phyloP scores from a whole-genome alignment of 495 filamentous ascomycete species.

The Tirmania nivea region DNA sequence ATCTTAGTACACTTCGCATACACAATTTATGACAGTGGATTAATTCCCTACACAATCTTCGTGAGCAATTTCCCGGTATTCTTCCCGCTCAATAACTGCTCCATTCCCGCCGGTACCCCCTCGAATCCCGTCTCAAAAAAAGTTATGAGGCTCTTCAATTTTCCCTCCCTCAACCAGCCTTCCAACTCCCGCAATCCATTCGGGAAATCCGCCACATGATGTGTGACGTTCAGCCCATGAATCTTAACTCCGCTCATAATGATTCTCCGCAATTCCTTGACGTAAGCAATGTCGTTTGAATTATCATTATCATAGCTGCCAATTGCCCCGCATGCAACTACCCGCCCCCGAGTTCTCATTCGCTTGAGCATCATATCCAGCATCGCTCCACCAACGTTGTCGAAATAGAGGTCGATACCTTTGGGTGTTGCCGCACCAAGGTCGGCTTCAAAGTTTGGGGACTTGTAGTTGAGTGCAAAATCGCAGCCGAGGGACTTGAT shows the following conservation, averaged over 20 bases:
- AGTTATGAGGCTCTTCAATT: constrained; percentile 33
- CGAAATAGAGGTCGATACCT: constrained; percentile 45
- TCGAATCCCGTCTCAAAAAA: constrained; percentile 33
- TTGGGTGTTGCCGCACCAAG: constrained; percentile 38
- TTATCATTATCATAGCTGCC: constrained; percentile 25
- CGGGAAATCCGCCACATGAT: constrained; percentile 25
- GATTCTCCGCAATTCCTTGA: constrained; percentile 30
- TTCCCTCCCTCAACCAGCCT: constrained; percentile 31
- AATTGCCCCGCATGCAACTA: constrained; percentile 40
- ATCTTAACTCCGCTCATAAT: constrained; percentile 31
- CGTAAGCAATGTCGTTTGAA: constrained; percentile 18
- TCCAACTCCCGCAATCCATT: constrained; percentile 27
- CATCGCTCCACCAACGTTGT: constrained; percentile 50
- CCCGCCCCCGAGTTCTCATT: constrained; percentile 32
- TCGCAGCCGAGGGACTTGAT: constrained; percentile 40
- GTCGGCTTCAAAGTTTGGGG: constrained; percentile 31
- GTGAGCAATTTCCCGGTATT: constrained; percentile 34
- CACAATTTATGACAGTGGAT: neutral
- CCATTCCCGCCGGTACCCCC: constrained; percentile 29
- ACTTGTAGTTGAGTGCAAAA: constrained; percentile 47
- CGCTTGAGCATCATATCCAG: constrained; percentile 37
- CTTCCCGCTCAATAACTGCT: constrained; percentile 30
- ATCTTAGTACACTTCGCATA: neutral
- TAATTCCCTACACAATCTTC: constrained; percentile 15
- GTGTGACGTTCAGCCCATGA: constrained; percentile 41